A percentile compares a stretch with the other conserved stretches of the same genome.
Conservation (phyloP, 768 basidiomycete genomes). For the Mycena metata region DNA sequence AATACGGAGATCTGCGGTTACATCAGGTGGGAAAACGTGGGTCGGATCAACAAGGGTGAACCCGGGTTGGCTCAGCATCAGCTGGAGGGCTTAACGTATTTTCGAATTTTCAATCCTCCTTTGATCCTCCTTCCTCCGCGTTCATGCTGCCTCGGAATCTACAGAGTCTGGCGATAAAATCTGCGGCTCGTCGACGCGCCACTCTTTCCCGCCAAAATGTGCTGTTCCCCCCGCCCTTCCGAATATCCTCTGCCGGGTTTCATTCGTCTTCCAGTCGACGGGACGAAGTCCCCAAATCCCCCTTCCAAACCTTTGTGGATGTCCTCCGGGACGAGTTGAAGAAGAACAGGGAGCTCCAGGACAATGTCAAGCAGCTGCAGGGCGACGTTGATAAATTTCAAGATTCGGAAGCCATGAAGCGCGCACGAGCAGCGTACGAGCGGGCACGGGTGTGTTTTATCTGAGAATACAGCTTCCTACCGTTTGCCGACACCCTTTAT, state of each 20-base stretch:
- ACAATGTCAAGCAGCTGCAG: constrained; percentile 96
- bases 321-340: constrained; percentile 92
- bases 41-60: too few relatives aligned
- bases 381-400: constrained; percentile 98
- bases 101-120: too few relatives aligned
- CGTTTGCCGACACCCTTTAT: constrained; percentile 27
- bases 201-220: constrained; percentile 19
- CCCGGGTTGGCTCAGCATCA: too few relatives aligned
- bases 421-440: constrained; percentile 92
- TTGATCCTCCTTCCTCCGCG: too few relatives aligned
- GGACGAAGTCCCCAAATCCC: constrained; percentile 86
- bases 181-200: constrained; percentile 38
- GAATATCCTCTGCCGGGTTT: constrained; percentile 55
- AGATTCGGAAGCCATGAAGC: constrained; percentile 96
- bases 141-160: constrained; percentile 66
- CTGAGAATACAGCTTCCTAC: constrained; percentile 17
- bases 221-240: constrained; percentile 26
- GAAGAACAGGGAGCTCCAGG: constrained; percentile 95
- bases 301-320: constrained; percentile 96
- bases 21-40: too few relatives aligned
- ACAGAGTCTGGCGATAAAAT: constrained; percentile 50
- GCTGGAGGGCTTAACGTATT: too few relatives aligned
- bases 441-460: constrained; percentile 83
- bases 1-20: too few relatives aligned
- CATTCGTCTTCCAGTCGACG: constrained; percentile 75